These are phyloP conservation scores for Collybia sordida DNA, from an alignment of 768 basidiomycete genomes.

Conservation along the genomic window DNA sequence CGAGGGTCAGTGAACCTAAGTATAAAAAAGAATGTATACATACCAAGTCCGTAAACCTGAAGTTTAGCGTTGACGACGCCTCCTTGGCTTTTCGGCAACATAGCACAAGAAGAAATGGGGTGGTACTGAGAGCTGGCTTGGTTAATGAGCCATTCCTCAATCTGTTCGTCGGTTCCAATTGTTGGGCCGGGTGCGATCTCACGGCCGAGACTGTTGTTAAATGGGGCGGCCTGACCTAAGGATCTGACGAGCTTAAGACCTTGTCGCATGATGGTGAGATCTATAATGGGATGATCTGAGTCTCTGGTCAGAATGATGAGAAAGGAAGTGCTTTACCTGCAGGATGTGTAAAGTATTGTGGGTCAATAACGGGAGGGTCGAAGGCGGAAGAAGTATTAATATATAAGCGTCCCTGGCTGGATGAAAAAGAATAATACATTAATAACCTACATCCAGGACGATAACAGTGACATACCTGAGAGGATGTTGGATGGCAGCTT, in stretches of 20 bases:
- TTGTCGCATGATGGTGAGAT: slow-evolving; percentile 50
- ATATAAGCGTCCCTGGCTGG: slow-evolving; percentile 56
- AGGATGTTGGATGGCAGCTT: slow-evolving; percentile 67
- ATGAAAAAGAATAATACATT: neutral
- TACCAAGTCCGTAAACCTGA: slow-evolving; percentile 52
- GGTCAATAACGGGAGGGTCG: slow-evolving; percentile 61
- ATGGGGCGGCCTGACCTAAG: slow-evolving; percentile 50
- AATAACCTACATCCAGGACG: neutral
- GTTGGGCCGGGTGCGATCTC: slow-evolving; percentile 50
- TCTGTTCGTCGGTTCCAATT: slow-evolving; percentile 54
- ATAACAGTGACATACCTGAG: slow-evolving; percentile 35
- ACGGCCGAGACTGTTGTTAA: slow-evolving; percentile 39
- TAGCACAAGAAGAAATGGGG: slow-evolving; percentile 55
- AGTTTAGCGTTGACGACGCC: slow-evolving; percentile 59
- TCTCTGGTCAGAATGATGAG: neutral
- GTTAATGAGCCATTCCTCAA: slow-evolving; percentile 49
- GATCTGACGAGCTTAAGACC: slow-evolving; percentile 62
- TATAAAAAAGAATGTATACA: slow-evolving; percentile 3
- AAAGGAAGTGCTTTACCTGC: slow-evolving; percentile 33
- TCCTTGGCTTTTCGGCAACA: slow-evolving; percentile 53
- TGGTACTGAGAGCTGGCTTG: slow-evolving; percentile 57
- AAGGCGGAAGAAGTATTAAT: slow-evolving; percentile 63
- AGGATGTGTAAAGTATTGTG: slow-evolving; percentile 58
- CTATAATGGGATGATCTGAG: slow-evolving; percentile 21
- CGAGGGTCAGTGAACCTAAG: neutral